Evolutionary conservation across 2,329 filamentous ascomycete species (phyloP), one percentile per base, ranked within the genome.

Genomic region (Fusarium cicatricum): DNA sequence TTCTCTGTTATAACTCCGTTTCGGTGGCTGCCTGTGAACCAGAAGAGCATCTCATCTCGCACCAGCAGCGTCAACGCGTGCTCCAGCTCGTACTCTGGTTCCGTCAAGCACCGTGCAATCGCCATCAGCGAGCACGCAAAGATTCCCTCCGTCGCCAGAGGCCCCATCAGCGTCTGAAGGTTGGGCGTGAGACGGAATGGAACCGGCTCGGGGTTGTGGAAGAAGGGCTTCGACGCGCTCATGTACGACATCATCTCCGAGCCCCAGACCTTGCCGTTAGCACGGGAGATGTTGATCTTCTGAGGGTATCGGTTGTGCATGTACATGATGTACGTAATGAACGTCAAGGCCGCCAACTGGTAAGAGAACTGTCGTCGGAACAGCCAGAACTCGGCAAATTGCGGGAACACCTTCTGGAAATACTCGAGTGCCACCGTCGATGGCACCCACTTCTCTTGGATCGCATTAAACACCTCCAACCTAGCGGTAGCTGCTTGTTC

Each of bases 321-420:
- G 78, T 94, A 94, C 79, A 99, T 89, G 55, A 97, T 90, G 72
- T 98, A 99, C 4, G 95, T 98, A 90, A 99, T 97, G 78, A 99
- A 99, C 1, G 95, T 97, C 62, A 98, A 84, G 2, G 93, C 87
- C 16, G 95, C 94, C 58, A 97, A 88, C 77, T 99, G 95, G 80
- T 98, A 97, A 17, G 92, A 90, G 78, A 99, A 97, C 64, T 97
- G 93, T 55, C 93, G 89, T 55, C 95, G 90, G 91, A 99, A 99
- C 53, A 99, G 85, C 92, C 94, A 99, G 81, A 98, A 97, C 69
- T 97, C 93, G 39, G 90, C 86, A 75, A 91, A 99, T 60, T 91
- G 89, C 26, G 92, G 90, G 77, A 95, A 98, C 5, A 88, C 90
- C 64, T 84, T 82, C 71, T 93, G 90, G 85, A 97, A 97, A 79